phyloP scores from a whole-genome alignment of 306 rosid species.

The Urtica urens region DNA sequence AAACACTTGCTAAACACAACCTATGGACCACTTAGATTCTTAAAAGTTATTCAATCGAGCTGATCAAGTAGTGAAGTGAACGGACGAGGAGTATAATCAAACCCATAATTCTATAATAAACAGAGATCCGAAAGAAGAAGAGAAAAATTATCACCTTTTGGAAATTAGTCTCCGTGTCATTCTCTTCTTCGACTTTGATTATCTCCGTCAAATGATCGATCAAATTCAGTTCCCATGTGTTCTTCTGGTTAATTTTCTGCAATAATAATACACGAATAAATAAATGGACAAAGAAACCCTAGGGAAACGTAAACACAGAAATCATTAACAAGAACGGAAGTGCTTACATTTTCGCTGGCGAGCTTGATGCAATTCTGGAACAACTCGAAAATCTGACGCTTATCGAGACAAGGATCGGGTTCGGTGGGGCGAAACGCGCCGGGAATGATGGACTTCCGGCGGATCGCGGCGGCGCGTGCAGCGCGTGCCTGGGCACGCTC shows the following conservation, averaged over 20 bases:
- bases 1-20: no score
- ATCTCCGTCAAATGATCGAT: slow-evolving; percentile 83
- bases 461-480: slow-evolving; percentile 76
- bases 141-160: slow-evolving; percentile 48
- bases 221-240: slow-evolving; percentile 91
- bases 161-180: slow-evolving; percentile 76
- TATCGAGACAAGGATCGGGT: slow-evolving; percentile 44
- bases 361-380: slow-evolving; percentile 96
- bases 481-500: slow-evolving; percentile 92
- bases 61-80: no score
- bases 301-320: not conserved
- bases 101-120: no score
- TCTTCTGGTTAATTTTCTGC: slow-evolving; percentile 98
- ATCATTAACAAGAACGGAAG: not conserved
- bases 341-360: slow-evolving; percentile 79
- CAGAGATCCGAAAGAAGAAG: not conserved
- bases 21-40: no score
- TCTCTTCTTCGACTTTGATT: slow-evolving; percentile 69
- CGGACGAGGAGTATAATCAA: no score
- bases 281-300: not conserved
- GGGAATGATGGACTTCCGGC: slow-evolving; percentile 38
- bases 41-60: no score
- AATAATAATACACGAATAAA: slow-evolving; percentile 1
- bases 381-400: slow-evolving; percentile 75
- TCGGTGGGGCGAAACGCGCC: slow-evolving; percentile 21